Percentiles rank a stretch among this genome's conserved stretches.
Evolutionary conservation across 371 early-diverging fungal genomes (phyloP).

Genomic region (Quaeritorhiza haematococci): DNA sequence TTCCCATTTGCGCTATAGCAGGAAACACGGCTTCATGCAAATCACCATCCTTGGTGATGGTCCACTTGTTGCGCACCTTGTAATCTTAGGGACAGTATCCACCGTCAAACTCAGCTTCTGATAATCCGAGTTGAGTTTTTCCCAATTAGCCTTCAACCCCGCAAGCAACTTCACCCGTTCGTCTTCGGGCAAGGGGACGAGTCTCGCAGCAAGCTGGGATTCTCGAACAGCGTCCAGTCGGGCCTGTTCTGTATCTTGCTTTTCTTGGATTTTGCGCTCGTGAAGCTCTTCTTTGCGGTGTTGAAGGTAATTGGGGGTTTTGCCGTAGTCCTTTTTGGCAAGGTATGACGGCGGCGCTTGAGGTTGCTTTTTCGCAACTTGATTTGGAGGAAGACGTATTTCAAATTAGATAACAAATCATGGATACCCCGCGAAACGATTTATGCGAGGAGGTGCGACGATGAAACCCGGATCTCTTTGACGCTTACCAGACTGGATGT

Average conservation of each 20-base stretch:
- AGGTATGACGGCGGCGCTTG: conserved; percentile 20
- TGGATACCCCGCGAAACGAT: neutral
- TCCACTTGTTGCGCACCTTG: too few species aligned
- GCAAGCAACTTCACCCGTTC: conserved; percentile 39
- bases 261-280: conserved; percentile 6
- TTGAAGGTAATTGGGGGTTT: conserved; percentile 32
- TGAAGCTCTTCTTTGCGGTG: conserved; percentile 14
- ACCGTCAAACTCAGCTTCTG: conserved; percentile 46
- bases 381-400: neutral
- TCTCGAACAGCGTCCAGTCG: conserved; percentile 9
- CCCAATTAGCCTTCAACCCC: conserved; percentile 44
- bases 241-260: conserved; percentile 7
- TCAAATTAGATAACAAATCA: neutral
- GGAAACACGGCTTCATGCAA: neutral
- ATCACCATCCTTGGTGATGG: neutral
- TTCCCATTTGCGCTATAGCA: too few species aligned
- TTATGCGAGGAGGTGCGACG: neutral
- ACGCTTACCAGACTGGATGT: conserved; percentile 41
- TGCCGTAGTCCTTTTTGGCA: conserved; percentile 42
- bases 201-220: too few species aligned
- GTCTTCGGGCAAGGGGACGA: conserved; percentile 40
- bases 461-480: neutral
- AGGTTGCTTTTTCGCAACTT: conserved; percentile 30
- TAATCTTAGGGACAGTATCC: conserved; percentile 54
- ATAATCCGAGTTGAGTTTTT: conserved; percentile 44